phyloP scores from a whole-genome alignment of 2,329 filamentous ascomycete species.

The Leptoxyphium fumago region DNA sequence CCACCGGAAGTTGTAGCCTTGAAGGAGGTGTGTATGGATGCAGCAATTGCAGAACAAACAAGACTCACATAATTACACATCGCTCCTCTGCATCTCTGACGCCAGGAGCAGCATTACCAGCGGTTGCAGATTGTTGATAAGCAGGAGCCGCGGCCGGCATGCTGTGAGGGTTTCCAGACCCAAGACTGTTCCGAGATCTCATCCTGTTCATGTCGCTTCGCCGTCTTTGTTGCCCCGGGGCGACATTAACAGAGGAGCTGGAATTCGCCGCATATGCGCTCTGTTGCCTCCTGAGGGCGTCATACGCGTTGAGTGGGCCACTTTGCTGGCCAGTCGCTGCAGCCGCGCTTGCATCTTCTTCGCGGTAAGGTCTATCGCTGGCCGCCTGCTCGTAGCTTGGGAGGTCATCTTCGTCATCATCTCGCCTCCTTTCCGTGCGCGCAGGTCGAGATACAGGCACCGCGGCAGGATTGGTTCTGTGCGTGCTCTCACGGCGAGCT shows the following conservation, averaged over 20 bases:
- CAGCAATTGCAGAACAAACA: too few relatives aligned
- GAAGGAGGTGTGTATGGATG: too few relatives aligned
- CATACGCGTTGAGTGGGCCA: slow-evolving; percentile 19
- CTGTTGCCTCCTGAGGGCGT: slow-evolving; percentile 18
- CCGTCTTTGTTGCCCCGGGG: slow-evolving; percentile 2
- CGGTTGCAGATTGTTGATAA: not conserved
- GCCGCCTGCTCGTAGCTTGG: slow-evolving; percentile 53
- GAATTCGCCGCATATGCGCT: slow-evolving; percentile 7
- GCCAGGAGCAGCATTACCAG: slow-evolving; percentile 11
- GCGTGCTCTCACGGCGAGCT: slow-evolving; percentile 4
- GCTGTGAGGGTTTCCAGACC: not conserved
- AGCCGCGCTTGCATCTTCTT: slow-evolving; percentile 15
- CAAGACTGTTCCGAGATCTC: slow-evolving; percentile 9
- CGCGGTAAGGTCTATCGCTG: slow-evolving; percentile 37
- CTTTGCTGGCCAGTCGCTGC: slow-evolving; percentile 10
- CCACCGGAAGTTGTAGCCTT: too few relatives aligned
- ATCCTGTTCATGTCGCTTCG: slow-evolving; percentile 7
- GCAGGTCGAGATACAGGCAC: slow-evolving; percentile 1
- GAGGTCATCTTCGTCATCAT: slow-evolving; percentile 39
- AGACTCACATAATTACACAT: slow-evolving; percentile 34
- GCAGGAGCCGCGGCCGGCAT: not conserved
- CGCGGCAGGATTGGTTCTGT: slow-evolving; percentile 13
- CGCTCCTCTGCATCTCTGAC: slow-evolving; percentile 21
- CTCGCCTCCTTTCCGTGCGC: slow-evolving; percentile 6
- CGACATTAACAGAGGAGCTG: slow-evolving; percentile 6